Evolutionary conservation across 1,284 basidiomycete species (phyloP).

Genomic region (Tilletia horrida): DNA sequence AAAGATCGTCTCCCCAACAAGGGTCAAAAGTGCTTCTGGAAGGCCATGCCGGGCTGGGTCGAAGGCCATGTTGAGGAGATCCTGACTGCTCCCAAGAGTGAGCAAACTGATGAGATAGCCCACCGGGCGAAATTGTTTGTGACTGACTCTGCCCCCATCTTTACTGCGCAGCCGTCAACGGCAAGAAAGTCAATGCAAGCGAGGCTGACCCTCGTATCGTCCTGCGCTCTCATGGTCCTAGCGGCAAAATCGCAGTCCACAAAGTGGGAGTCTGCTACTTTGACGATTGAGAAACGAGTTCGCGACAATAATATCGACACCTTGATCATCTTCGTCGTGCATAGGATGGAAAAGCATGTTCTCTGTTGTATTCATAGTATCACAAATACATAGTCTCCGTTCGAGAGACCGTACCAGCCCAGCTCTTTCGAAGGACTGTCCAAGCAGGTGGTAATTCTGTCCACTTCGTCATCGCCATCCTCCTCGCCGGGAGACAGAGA

Average conservation of each 20-base stretch:
- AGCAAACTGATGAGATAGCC: not conserved
- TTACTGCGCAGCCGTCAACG: conserved; percentile 3
- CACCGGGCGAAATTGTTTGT: not conserved
- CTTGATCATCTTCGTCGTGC: no score
- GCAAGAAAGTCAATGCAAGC: conserved; percentile 22
- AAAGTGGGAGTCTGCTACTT: conserved; percentile 24
- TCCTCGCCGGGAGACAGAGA: not conserved
- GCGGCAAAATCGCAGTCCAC: conserved; percentile 22
- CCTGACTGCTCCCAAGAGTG: conserved; percentile 14
- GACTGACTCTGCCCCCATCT: not conserved
- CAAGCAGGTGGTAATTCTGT: not conserved
- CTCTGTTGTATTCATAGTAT: not conserved
- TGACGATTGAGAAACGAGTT: conserved; percentile 5
- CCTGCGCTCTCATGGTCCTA: conserved; percentile 21
- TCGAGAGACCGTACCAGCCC: conserved; percentile 14
- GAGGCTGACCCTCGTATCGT: conserved; percentile 22
- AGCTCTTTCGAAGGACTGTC: conserved; percentile 17
- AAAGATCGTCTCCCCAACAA: conserved; percentile 17
- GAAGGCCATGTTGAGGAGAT: conserved; percentile 22
- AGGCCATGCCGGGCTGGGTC: conserved; percentile 29
- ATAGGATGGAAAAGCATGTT: no score
- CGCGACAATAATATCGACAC: no score
- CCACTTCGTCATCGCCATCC: not conserved
- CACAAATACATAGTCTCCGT: conserved; percentile 16
- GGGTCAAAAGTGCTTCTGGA: conserved; percentile 23